Evolutionary conservation across 2,329 filamentous ascomycete genomes (phyloP), one percentile per base, ranked within the genome.

Genomic region (Sphaerulina musiva): DNA sequence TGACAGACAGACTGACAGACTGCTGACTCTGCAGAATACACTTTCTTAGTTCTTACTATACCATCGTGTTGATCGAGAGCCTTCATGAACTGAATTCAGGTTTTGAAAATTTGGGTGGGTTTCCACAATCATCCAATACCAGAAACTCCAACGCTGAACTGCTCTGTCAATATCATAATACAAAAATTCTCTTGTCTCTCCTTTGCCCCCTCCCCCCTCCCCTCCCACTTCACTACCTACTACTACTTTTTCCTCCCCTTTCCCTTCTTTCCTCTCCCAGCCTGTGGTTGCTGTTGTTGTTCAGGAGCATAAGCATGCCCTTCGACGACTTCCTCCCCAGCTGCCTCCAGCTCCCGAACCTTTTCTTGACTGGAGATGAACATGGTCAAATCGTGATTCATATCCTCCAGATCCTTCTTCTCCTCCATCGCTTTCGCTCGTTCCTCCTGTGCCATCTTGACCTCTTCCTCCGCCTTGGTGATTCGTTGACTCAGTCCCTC

Each of bases 351-450:
- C 69, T 85, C 80, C 73, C 81, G 85, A 63, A 96, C 72, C 71
- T 89, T 92, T 71, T 93, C 84, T 70, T 87, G 83, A 0, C 88
- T 86, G 17, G 83, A 87, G 56, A 96, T 92, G 66, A 92, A 95
- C 78, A 95, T 91, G 48, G 79, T 84, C 68, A 96, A 69, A 68
- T 96, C 92, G 11, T 87, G 80, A 67, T 95, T 95, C 78, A 90
- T 86, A 69, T 95, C 90, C 60, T 84, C 82, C 42, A 95, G 72
- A 62, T 95, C 89, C 39, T 75, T 78, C 61, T 87, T 86, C 69
- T 89, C 72, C 2, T 58, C 62, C 47, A 71, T 70, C 1, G 73
- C 59, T 57, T 61, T 69, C 58, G 67, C 70, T 4, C 66, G 69
- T 39, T 66, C 82, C 11, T 63, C 67, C 62, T 80, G 80, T 3